Evolutionary conservation across 2,329 filamentous ascomycete species (phyloP), one percentile per base, ranked within the genome.

Genomic region (Clathrospora elynae): DNA sequence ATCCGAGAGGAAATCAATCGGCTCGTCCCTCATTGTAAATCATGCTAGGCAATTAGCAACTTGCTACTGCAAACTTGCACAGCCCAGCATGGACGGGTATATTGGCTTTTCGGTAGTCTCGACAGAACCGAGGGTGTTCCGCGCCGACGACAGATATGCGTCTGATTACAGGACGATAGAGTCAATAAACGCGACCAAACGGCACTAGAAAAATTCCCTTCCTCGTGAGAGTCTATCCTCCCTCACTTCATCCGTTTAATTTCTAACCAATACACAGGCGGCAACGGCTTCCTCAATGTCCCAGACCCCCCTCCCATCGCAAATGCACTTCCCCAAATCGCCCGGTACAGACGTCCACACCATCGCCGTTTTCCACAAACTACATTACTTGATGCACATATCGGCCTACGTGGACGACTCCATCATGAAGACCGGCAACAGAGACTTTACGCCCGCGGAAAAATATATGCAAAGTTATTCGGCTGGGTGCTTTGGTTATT

Each of bases 401-500:
- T 36, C 48, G 2, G 30, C 24, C n/a, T 52, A 26, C 29, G 42
- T 53, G 5, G 55, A 59, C 28, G 35, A 37, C 4, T 43, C 57
- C 6, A 36, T 50, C 13, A 28, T 59, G 42, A 39, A 57, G 35
- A 46, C 57, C 17, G 53, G 51, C 4, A 52, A 49, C 13, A 46
- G 39, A 6, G 54, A 59, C 18, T 51, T 42, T 6, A 33, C 20
- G 3, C 18, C 57, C 1, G 43, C 54, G 7, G 57, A 64, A 22
- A 55, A 62, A 23, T 65, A 65, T 30, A 19, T 65, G 19, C 39
- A 59, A 18, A 60, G 61, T 29, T n/a, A 41, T 23, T 53, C 59
- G 7, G 33, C 64, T 9, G 51, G 61, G 50, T 65, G 60, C 23
- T 42, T 32, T 19, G 60, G 55, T 5, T 59, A 65, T 42, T 58